Base-by-base conservation (phyloP, 208 protist species). In the Trypanosoma brucei region DNA sequence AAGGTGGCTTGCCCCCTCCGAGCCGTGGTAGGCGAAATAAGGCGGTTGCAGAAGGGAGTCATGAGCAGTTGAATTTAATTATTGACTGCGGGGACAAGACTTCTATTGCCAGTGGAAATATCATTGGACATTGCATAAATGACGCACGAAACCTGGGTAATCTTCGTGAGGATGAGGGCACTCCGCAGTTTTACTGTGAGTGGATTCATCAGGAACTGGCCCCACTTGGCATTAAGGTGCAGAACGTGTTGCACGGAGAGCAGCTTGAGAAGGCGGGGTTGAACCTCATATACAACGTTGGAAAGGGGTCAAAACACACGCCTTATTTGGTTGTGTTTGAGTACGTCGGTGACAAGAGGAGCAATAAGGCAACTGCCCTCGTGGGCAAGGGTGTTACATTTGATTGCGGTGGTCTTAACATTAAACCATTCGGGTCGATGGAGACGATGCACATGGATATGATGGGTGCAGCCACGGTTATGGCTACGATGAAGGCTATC, bases 401-500 rank as follows among this genome's bases (percentile, higher is more conserved):
- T 62, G 93, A 97, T 75, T 88, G 76, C 64, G 93, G 93, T 36
- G 93, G 93, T 42, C 79, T 96, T 37, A 91, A 88, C 62, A 39
- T 97, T 33, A 97, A 97, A 67, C 91, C 93, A 34, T 86, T 70
- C 66, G 84, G 76, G 0, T 83, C 83, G 30, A 97, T 97, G 93
- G 84, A 91, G 70, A 87, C 84, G 50, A 97, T 97, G 93, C 90
- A 96, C 72, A 81, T 77, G 39, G 93, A 97, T 62, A 96, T 96
- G 91, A 93, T 92, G 78, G 93, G 93, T 11, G 83, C 93, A 0
- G 92, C 86, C 34, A 87, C 81, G 13, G 84, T 86, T 31, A 74
- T 96, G n/a, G 63, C 78, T 7, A 76, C 86, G 4, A 61, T 96
- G 33, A 83, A 89, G 59, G 86, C 88, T 11, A 76, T 81, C 46